phyloP scores from a whole-genome alignment of 2,329 filamentous ascomycete species.

The Cercospora janseana region DNA sequence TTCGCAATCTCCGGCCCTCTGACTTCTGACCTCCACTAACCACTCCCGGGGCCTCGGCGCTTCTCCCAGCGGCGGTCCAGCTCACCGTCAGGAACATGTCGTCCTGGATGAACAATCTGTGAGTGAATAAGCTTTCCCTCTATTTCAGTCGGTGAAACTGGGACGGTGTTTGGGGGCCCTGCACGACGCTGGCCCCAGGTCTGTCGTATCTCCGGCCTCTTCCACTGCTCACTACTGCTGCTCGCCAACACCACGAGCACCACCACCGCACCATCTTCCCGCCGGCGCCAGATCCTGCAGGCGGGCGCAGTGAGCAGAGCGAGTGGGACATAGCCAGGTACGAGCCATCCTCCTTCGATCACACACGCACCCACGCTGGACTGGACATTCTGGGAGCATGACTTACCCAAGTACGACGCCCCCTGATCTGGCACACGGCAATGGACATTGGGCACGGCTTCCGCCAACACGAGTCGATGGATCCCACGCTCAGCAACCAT shows the following conservation, averaged over 20 bases:
- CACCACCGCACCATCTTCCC: neutral
- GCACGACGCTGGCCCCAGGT: slow-evolving; percentile 23
- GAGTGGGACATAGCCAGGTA: neutral
- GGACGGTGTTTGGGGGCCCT: slow-evolving; percentile 26
- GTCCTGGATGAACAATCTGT: slow-evolving; percentile 42
- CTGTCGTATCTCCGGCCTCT: slow-evolving; percentile 20
- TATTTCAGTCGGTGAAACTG: slow-evolving; percentile 24
- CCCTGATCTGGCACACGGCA: no score
- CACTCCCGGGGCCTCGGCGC: neutral
- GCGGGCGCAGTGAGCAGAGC: neutral
- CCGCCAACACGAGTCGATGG: no score
- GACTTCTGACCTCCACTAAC: slow-evolving; percentile 3
- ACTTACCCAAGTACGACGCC: neutral
- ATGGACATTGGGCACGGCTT: no score
- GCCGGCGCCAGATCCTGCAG: neutral
- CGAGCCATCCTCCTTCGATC: neutral
- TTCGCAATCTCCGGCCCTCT: neutral
- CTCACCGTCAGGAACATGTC: slow-evolving; percentile 31
- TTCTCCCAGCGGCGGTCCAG: neutral
- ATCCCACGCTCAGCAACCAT: no score
- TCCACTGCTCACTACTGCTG: slow-evolving; percentile 2
- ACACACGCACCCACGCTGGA: neutral
- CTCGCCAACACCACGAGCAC: neutral
- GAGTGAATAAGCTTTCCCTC: slow-evolving; percentile 31
- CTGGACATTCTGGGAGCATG: neutral